Evolutionary conservation across 495 filamentous ascomycete genomes (phyloP).

Genomic region (Penicillium roqueforti): DNA sequence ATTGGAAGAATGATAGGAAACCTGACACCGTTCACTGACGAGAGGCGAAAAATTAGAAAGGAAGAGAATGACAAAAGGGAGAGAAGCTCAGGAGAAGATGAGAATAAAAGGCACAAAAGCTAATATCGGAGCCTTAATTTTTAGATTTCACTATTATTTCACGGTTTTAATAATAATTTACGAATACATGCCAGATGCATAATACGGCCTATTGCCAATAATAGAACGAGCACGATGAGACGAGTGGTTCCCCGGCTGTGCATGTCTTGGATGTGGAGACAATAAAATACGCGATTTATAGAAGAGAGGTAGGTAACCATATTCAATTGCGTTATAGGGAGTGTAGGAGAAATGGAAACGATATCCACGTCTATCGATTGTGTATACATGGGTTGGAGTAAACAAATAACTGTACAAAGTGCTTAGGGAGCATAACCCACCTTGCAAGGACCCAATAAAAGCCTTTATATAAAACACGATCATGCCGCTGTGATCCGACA

Average conservation of each 20-base stretch:
- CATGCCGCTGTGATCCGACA: not conserved
- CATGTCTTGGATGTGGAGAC: constrained; percentile 12
- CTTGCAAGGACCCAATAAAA: no score
- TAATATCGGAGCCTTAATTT: not conserved
- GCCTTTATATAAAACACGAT: not conserved
- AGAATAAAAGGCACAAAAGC: not conserved
- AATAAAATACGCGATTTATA: not conserved
- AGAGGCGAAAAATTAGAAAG: not conserved
- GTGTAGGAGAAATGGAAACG: no score
- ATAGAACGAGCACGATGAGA: not conserved
- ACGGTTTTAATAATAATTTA: not conserved
- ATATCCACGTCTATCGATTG: no score
- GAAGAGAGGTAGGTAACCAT: not conserved
- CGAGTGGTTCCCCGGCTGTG: constrained; percentile 11
- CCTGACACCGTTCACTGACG: not conserved
- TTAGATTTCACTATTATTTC: not conserved
- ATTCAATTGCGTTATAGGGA: no score
- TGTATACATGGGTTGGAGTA: no score
- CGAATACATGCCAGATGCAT: not conserved
- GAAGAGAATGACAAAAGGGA: not conserved
- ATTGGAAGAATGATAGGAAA: constrained; percentile 33
- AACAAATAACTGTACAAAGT: no score
- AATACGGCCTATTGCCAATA: constrained; percentile 7
- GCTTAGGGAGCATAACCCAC: no score
- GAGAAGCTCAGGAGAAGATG: not conserved